Evolutionary conservation across 2,329 filamentous ascomycete species (phyloP), one percentile per base, ranked within the genome.

Genomic region (Aspergillus nomiae): DNA sequence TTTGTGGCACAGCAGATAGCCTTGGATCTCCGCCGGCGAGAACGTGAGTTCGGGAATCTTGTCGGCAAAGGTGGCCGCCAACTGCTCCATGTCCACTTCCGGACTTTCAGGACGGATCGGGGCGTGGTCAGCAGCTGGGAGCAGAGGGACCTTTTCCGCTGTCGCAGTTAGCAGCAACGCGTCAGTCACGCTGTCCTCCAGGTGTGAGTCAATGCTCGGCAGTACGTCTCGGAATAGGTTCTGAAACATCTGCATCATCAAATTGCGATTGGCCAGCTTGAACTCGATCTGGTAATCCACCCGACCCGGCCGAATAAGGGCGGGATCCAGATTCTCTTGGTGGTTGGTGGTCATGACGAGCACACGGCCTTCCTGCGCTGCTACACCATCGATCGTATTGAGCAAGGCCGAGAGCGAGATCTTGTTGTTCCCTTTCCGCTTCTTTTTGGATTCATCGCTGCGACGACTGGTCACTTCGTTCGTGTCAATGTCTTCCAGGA

Each of bases 401-500:
- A 61, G 59, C 19, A 59, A 50, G 5, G 48, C 58, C 9, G 59
- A 61, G 3, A 61, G 59, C 4, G 59, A 57, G 41, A 61, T 9
- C 8, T 45, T 57, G 19, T 57, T 53, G 28, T 58, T 50, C 2
- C 59, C 59, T 6, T 51, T 61, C n/a, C 59, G 51, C 12, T 51
- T 56, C 54, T 34, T 41, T 19, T 32, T 26, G 1, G 59, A 21
- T 16, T 34, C 30, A 10, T 32, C 34, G 7, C 24, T 36, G 16
- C 59, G 59, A 8, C 59, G 54, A 26, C 32, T 51, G 2, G 59
- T 58, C 30, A 62, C 50, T 43, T 59, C 59, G 51, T 56, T 58
- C 9, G 62, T 58, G 69, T 91, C 89, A 58, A 91, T 89, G 66
- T 91, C 89, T 73, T 91, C 89, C 0, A 91, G 76, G 1, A 91